Base-by-base conservation (phyloP, 768 basidiomycete species). In the Trametes gibbosa region DNA sequence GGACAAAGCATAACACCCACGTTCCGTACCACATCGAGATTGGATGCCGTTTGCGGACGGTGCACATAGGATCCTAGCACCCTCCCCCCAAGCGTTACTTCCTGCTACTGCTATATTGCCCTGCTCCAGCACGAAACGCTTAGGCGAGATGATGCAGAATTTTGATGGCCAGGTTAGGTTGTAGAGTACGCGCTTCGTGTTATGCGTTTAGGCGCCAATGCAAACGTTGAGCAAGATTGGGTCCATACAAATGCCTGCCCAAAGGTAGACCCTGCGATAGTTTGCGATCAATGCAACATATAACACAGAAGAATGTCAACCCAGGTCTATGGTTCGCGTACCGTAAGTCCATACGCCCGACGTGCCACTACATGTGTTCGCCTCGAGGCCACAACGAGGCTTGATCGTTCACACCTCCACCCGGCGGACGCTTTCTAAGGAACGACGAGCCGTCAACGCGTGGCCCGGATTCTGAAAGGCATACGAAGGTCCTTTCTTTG, bases 321-420 rank as follows among this genome's bases (percentile, higher is more conserved):
- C 29, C 29, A 32, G 29, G 29, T 5, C 10, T 4, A 10, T 10
- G 29, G 29, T 10, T 32, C 29, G 10, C 29, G 29, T 10, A 32
- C 29, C 29, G 29, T 32, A 39, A 14, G 19, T 24, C 34, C 29
- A 29, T 17, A 25, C 43, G 35, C 39, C 34, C 59, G 13, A 50
- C 19, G 59, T 56, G 59, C 50, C 60, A 61, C 50, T 58, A 50
- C 61, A 58, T 57, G 56, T 46, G 61, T 47, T 19, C 27, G 61
- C 61, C 61, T 62, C 61, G 56, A 57, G 61, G 61, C 37, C 51
- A 54, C 55, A 62, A 62, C 35, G 61, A 62, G 61, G 61, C 47
- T 50, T 53, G 56, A 54, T 54, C 50, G 42, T 53, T 53, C 58
- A 49, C 53, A 50, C 32, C 40, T n/a, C 12, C 21, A n/a, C 48